A percentile compares a stretch with the other conserved stretches of the same genome.
Evolutionary conservation across 2,329 filamentous ascomycete genomes (phyloP).

Genomic region (Alternaria hordeiaustralica): DNA sequence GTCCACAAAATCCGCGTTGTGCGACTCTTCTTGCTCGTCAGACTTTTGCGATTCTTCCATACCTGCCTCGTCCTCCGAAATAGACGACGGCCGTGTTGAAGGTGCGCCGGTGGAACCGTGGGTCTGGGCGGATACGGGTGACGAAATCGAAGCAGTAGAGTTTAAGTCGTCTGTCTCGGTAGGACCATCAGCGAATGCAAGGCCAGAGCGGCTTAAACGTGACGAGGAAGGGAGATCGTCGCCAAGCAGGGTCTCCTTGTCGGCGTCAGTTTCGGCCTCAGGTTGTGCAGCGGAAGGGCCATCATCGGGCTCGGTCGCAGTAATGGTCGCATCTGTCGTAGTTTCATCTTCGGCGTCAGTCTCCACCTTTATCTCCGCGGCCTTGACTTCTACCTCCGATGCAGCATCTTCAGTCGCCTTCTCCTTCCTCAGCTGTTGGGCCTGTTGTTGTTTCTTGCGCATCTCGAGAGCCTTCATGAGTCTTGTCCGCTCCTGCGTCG

Average conservation of each 20-base stretch:
- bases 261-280: conserved; percentile 10
- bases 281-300: neutral
- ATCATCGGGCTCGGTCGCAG: conserved; percentile 5
- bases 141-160: conserved; percentile 45
- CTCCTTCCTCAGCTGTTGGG: conserved; percentile 30
- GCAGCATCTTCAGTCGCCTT: conserved; percentile 17
- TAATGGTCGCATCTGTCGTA: neutral
- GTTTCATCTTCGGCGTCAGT: neutral
- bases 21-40: conserved; percentile 15
- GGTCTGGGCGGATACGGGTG: conserved; percentile 48
- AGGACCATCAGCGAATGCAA: conserved; percentile 56
- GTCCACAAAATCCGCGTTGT: conserved; percentile 27
- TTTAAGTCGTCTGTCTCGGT: conserved; percentile 44
- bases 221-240: conserved; percentile 20
- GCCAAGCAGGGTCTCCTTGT: conserved; percentile 20
- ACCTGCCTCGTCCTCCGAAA: conserved; percentile 46
- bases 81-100: conserved; percentile 48
- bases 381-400: conserved; percentile 6
- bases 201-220: conserved; percentile 57
- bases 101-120: conserved; percentile 46
- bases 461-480: conserved; percentile 94
- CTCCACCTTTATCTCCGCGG: conserved; percentile 2
- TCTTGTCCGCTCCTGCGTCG: conserved; percentile 87
- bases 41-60: conserved; percentile 26
- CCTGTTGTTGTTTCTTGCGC: conserved; percentile 76